Evolutionary conservation across 2,329 filamentous ascomycete genomes (phyloP).

Genomic region (Diaporthe citri): DNA sequence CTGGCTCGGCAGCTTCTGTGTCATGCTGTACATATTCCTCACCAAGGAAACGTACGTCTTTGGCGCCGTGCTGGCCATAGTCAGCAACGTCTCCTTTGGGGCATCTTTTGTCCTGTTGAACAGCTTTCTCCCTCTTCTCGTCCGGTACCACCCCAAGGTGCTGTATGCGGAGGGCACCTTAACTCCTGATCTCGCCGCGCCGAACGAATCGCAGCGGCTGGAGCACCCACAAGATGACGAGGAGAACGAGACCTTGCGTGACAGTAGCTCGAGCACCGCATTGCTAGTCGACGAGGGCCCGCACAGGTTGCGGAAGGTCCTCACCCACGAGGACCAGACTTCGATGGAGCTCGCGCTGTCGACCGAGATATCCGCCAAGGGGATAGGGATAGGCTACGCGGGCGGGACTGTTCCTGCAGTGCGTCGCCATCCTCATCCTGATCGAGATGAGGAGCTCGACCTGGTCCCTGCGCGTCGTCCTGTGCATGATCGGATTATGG

Average conservation of each 20-base stretch:
- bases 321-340: conserved; percentile 65
- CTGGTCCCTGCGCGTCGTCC: conserved; percentile 86
- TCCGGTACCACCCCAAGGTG: conserved; percentile 81
- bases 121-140: conserved; percentile 91
- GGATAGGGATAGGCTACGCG: conserved; percentile 93
- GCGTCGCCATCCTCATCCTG: conserved; percentile 82
- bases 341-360: conserved; percentile 81
- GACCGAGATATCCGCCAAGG: conserved; percentile 90
- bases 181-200: conserved; percentile 50
- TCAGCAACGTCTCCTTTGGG: conserved; percentile 94
- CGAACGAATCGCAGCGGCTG: conserved; percentile 50
- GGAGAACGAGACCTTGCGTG: conserved; percentile 48
- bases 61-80: conserved; percentile 85
- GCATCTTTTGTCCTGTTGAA: conserved; percentile 96
- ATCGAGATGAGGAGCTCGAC: conserved; percentile 80
- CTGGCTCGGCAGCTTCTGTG: conserved; percentile 81
- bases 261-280: conserved; percentile 57
- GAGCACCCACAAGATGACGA: conserved; percentile 51
- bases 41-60: conserved; percentile 82
- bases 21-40: conserved; percentile 90
- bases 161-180: conserved; percentile 44
- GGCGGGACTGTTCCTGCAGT: conserved; percentile 87
- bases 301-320: conserved; percentile 51
- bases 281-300: conserved; percentile 56
- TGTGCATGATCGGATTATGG: conserved; percentile 90